Percentiles rank a stretch among this genome's conserved stretches.
phyloP scores from a whole-genome alignment of 345 rosid genomes.

The thale cress (Arabidopsis thaliana) region DNA sequence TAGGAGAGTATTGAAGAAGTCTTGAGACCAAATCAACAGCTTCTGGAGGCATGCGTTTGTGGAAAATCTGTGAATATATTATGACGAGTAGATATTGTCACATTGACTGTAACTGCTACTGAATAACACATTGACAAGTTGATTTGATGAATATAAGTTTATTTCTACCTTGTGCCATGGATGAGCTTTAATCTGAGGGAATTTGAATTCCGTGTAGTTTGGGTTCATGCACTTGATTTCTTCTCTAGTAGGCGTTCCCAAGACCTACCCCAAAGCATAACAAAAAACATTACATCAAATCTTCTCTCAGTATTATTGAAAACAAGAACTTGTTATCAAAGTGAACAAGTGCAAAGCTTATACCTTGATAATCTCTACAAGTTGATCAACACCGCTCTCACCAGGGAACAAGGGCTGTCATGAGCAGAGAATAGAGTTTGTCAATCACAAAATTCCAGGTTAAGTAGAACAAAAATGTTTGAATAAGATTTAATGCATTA shows the following conservation, averaged over 20 bases:
- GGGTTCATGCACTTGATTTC: slow-evolving; percentile 99
- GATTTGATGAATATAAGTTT: slow-evolving; percentile 10
- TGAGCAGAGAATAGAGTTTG: slow-evolving; percentile 14
- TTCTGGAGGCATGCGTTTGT: slow-evolving; percentile 96
- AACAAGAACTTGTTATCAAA: not conserved
- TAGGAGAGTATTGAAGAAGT: slow-evolving; percentile 95
- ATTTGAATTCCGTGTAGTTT: slow-evolving; percentile 90
- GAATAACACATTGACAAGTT: not conserved
- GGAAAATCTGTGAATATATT: slow-evolving; percentile 65
- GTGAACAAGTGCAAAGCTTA: slow-evolving; percentile 16
- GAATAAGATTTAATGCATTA: slow-evolving; percentile 33
- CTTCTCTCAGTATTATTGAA: not conserved
- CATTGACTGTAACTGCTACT: not conserved
- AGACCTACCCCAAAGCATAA: slow-evolving; percentile 54
- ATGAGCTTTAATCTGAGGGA: slow-evolving; percentile 98
- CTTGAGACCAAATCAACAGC: slow-evolving; percentile 98
- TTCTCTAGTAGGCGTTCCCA: slow-evolving; percentile 98
- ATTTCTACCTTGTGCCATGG: slow-evolving; percentile 95
- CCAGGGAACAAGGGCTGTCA: slow-evolving; percentile 95
- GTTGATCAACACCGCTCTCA: slow-evolving; percentile 97
- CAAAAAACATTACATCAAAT: slow-evolving; percentile 1
- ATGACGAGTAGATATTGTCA: slow-evolving; percentile 10
- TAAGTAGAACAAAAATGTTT: not conserved
- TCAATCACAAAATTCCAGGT: slow-evolving; percentile 27
- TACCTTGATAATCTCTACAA: slow-evolving; percentile 98